These are phyloP conservation scores for Aspergillus chevalieri DNA, from an alignment of 2,329 filamentous ascomycete species.

Conservation along the genomic window DNA sequence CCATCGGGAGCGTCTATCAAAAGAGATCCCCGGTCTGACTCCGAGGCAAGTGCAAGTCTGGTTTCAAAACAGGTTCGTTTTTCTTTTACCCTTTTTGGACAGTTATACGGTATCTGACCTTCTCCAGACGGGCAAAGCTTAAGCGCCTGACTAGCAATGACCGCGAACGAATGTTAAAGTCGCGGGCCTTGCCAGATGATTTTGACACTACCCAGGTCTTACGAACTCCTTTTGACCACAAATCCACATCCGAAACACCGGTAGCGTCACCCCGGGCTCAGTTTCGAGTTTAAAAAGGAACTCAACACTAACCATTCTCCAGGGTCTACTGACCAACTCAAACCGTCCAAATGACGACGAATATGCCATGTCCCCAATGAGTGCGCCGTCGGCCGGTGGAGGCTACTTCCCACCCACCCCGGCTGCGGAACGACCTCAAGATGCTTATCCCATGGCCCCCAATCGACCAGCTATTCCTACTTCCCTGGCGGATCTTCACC, in stretches of 20 bases:
- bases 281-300: conserved; percentile 22
- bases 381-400: conserved; percentile 28
- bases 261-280: conserved; percentile 42
- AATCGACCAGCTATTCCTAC: conserved; percentile 18
- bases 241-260: conserved; percentile 42
- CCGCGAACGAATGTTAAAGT: conserved; percentile 56
- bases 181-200: conserved; percentile 53
- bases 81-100: not conserved
- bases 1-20: conserved; percentile 76
- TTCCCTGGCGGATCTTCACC: conserved; percentile 24
- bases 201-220: conserved; percentile 56
- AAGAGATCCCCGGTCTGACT: conserved; percentile 85
- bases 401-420: conserved; percentile 26
- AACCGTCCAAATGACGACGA: conserved; percentile 32
- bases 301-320: not conserved
- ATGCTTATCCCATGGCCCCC: not conserved
- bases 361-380: conserved; percentile 33
- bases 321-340: conserved; percentile 30
- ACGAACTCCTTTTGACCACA: conserved; percentile 48
- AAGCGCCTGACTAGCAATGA: conserved; percentile 57
- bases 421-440: not conserved
- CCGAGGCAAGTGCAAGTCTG: conserved; percentile 93
- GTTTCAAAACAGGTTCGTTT: conserved; percentile 88
- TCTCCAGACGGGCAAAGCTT: conserved; percentile 52
- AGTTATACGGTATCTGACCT: conserved; percentile 7